Evolutionary conservation across 1,284 basidiomycete genomes (phyloP).

Genomic region (Heterobasidion annosum): DNA sequence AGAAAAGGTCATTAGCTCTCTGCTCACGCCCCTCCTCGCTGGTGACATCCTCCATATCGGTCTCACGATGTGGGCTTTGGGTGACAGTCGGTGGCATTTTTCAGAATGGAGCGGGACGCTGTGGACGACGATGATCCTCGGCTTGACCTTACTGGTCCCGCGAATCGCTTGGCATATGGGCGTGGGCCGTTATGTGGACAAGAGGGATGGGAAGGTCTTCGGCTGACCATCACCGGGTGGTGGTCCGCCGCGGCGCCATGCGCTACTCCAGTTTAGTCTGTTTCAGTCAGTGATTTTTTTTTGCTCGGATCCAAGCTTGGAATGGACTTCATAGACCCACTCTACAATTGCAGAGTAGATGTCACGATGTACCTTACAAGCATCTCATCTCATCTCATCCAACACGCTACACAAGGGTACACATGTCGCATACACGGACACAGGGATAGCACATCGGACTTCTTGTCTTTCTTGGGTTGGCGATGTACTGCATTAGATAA

Average conservation of each 20-base stretch:
- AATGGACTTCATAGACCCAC: too few relatives aligned
- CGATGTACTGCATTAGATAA: too few relatives aligned
- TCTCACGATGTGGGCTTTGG: slow-evolving; percentile 65
- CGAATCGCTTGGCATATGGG: slow-evolving; percentile 65
- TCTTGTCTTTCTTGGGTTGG: too few relatives aligned
- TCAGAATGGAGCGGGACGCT: slow-evolving; percentile 56
- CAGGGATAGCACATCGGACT: too few relatives aligned
- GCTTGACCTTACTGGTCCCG: slow-evolving; percentile 56
- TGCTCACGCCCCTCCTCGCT: slow-evolving; percentile 57
- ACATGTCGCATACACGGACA: too few relatives aligned
- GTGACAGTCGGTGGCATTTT: slow-evolving; percentile 54
- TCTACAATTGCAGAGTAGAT: too few relatives aligned
- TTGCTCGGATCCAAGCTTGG: too few relatives aligned
- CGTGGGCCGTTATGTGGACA: slow-evolving; percentile 61
- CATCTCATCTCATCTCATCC: too few relatives aligned
- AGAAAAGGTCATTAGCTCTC: slow-evolving; percentile 54
- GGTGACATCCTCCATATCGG: slow-evolving; percentile 59
- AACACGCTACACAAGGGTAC: too few relatives aligned
- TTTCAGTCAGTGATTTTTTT: too few relatives aligned
- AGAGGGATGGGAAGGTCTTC: slow-evolving; percentile 37
- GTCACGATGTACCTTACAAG: too few relatives aligned
- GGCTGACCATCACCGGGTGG: neutral
- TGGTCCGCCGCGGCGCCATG: neutral
- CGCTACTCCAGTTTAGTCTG: too few relatives aligned
- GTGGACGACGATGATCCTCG: slow-evolving; percentile 57